These are phyloP conservation scores for Mycosphaerella sp. DNA, from an alignment of 2,329 filamentous ascomycete genomes.

Conservation along the genomic window DNA sequence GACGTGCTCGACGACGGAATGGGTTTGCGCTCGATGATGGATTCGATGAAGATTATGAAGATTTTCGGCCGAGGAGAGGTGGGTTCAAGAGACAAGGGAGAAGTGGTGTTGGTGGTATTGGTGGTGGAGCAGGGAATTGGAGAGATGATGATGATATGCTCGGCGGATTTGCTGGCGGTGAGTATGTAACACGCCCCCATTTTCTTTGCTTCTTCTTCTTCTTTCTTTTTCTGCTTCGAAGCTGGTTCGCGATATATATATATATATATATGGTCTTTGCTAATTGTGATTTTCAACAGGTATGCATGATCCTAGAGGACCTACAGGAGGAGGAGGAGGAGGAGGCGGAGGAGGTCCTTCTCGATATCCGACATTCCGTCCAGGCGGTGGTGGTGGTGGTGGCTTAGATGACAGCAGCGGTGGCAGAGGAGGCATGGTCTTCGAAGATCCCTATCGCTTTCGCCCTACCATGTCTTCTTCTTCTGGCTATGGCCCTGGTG, in stretches of 20 bases:
- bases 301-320: slow-evolving; percentile 14
- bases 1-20: slow-evolving; percentile 9
- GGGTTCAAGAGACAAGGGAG: slow-evolving; percentile 2
- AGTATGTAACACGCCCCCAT: slow-evolving; percentile 13
- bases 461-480: not conserved
- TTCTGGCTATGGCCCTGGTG: not conserved
- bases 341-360: not conserved
- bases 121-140: slow-evolving; percentile 4
- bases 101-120: not conserved
- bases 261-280: not conserved
- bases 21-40: slow-evolving; percentile 10
- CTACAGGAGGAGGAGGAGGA: not conserved
- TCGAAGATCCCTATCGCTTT: not conserved
- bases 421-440: not conserved
- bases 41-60: slow-evolving; percentile 15
- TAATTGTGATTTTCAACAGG: not conserved
- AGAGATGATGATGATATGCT: slow-evolving; percentile 17
- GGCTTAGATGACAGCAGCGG: not conserved
- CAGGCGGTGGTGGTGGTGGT: not conserved
- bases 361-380: not conserved
- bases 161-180: slow-evolving; percentile 16
- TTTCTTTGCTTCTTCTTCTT: not conserved
- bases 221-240: too few relatives aligned
- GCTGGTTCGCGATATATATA: not conserved
- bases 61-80: slow-evolving; percentile 7